Conservation (phyloP, 2,329 filamentous ascomycete genomes). For the Aaosphaeria arxii region DNA sequence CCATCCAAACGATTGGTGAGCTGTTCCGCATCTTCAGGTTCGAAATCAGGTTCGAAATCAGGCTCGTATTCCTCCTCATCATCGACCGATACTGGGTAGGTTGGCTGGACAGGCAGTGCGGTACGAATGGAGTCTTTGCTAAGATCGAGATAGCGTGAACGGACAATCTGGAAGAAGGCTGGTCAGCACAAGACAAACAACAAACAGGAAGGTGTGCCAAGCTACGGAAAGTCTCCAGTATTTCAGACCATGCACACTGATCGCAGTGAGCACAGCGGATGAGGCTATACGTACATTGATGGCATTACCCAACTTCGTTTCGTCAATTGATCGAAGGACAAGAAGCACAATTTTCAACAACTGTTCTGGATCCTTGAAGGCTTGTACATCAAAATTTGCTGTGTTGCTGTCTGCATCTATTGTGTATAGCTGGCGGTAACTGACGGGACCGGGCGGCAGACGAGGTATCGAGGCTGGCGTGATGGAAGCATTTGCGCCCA, state of each 20-base stretch:
- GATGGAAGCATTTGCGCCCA: slow-evolving; percentile 51
- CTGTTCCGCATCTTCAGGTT: slow-evolving; percentile 74
- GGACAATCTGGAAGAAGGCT: slow-evolving; percentile 32
- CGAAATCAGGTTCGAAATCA: slow-evolving; percentile 88
- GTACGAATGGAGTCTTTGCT: slow-evolving; percentile 24
- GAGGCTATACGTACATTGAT: slow-evolving; percentile 58
- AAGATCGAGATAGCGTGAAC: slow-evolving; percentile 40
- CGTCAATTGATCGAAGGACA: slow-evolving; percentile 70
- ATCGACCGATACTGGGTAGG: slow-evolving; percentile 11
- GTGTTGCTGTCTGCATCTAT: slow-evolving; percentile 73
- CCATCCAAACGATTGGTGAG: slow-evolving; percentile 74
- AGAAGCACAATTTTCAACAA: slow-evolving; percentile 79
- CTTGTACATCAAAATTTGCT: slow-evolving; percentile 77
- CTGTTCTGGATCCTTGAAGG: slow-evolving; percentile 67
- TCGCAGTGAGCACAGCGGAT: not conserved
- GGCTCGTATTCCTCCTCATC: slow-evolving; percentile 72
- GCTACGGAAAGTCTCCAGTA: not conserved
- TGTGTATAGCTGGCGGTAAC: slow-evolving; percentile 80
- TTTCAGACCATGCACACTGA: too few relatives aligned
- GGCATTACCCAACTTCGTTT: slow-evolving; percentile 66
- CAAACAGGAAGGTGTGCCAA: not conserved
- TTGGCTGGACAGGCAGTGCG: slow-evolving; percentile 27
- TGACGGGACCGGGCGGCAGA: slow-evolving; percentile 72
- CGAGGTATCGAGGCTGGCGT: slow-evolving; percentile 56
- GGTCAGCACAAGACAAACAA: not conserved